These are phyloP conservation scores for Trichoderma breve DNA, from an alignment of 2,329 filamentous ascomycete species.

Conservation along the genomic window DNA sequence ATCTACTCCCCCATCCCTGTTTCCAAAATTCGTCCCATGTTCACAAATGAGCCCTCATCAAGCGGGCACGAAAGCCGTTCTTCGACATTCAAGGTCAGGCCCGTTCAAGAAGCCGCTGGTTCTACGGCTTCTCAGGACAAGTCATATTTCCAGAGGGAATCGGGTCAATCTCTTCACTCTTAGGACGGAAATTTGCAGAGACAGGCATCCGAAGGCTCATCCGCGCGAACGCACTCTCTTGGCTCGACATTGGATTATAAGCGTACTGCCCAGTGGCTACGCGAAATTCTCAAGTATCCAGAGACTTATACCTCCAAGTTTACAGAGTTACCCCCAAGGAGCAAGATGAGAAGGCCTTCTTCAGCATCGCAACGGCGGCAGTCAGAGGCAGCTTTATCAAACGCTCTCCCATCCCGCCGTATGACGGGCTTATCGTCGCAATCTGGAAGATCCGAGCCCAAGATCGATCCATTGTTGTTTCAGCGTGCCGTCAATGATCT, in stretches of 20 bases:
- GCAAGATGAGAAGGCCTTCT: slow-evolving; percentile 10
- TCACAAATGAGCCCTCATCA: neutral
- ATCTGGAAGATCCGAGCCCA: slow-evolving; percentile 26
- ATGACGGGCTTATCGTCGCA: slow-evolving; percentile 23
- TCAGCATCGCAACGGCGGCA: slow-evolving; percentile 23
- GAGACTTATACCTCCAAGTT: slow-evolving; percentile 29
- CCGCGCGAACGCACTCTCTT: slow-evolving; percentile 28
- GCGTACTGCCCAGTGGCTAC: slow-evolving; percentile 36
- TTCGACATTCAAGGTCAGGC: slow-evolving; percentile 19
- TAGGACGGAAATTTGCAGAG: slow-evolving; percentile 1
- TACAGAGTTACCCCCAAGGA: slow-evolving; percentile 29
- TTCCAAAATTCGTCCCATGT: slow-evolving; percentile 23
- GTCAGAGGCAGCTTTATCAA: slow-evolving; percentile 27
- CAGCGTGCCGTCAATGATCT: slow-evolving; percentile 42
- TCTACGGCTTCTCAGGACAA: neutral
- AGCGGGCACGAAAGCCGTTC: slow-evolving; percentile 5
- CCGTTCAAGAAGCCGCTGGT: neutral
- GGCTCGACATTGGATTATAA: slow-evolving; percentile 34
- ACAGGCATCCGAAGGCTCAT: slow-evolving; percentile 12
- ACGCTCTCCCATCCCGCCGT: slow-evolving; percentile 22
- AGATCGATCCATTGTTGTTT: slow-evolving; percentile 32
- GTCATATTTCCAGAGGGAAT: slow-evolving; percentile 8
- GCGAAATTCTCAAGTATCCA: slow-evolving; percentile 30
- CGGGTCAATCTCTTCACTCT: slow-evolving; percentile 11
- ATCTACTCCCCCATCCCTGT: slow-evolving; percentile 22